A percentile compares a stretch with the other conserved stretches of the same genome.
Conservation (phyloP, 768 basidiomycete genomes). For the Tylopilus sp. region DNA sequence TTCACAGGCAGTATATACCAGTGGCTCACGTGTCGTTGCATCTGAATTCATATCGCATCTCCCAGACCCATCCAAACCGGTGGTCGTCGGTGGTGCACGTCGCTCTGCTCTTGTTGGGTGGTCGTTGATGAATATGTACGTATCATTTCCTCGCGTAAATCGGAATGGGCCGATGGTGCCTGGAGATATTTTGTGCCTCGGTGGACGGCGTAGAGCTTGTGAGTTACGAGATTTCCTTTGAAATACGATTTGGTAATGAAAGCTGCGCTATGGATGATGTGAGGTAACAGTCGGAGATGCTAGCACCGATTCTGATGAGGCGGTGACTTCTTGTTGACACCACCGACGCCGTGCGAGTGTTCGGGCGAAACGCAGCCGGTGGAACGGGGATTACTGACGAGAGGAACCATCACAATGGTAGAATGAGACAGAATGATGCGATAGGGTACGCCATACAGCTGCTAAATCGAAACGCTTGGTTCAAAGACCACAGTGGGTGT, state of each 20-base stretch:
- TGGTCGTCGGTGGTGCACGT: not conserved
- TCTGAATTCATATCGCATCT: no score
- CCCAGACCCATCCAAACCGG: not conserved
- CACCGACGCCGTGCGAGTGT: not conserved
- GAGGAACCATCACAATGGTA: not conserved
- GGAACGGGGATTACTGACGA: not conserved
- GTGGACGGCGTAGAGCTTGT: not conserved
- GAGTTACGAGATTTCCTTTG: not conserved
- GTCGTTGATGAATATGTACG: not conserved
- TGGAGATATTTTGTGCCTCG: not conserved
- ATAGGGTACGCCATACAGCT: not conserved
- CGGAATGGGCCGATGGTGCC: not conserved
- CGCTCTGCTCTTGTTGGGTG: not conserved
- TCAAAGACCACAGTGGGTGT: not conserved
- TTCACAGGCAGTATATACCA: not conserved
- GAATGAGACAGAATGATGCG: no score
- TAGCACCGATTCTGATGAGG: constrained; percentile 4
- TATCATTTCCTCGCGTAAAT: not conserved
- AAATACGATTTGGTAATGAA: not conserved
- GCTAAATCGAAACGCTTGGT: not conserved
- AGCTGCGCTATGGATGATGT: not conserved
- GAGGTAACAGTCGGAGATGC: constrained; percentile 7
- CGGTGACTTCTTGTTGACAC: constrained; percentile 2
- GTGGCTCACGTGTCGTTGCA: not conserved
- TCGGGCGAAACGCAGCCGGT: constrained; percentile 13